These are phyloP conservation scores for Solanum bulbocastanum DNA, from an alignment of 257 asterid species.

Conservation along the genomic window DNA sequence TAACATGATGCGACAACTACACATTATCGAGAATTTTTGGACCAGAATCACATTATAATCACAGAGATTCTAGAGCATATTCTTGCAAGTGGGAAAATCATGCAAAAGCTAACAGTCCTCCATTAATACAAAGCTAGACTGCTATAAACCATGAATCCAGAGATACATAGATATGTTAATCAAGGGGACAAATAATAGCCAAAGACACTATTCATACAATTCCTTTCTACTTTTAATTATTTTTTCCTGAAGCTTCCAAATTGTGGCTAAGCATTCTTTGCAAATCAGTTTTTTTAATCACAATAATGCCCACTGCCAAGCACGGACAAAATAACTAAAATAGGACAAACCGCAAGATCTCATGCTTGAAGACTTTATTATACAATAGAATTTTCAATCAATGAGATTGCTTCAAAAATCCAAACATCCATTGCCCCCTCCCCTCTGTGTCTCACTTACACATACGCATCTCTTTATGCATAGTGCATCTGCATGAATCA, in stretches of 20 bases:
- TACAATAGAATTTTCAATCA: neutral
- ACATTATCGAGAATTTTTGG: neutral
- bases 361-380: neutral
- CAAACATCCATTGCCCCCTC: neutral
- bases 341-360: neutral
- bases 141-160: neutral
- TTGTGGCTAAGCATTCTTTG: neutral
- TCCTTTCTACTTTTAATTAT: neutral
- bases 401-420: neutral
- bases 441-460: neutral
- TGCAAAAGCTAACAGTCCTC: slow-evolving; percentile 26
- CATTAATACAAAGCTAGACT: neutral
- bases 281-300: neutral
- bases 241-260: neutral
- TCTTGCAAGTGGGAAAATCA: neutral
- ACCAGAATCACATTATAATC: neutral
- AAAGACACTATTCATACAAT: neutral
- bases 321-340: neutral
- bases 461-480: neutral
- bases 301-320: neutral
- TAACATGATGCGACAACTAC: slow-evolving; percentile 5
- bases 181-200: neutral
- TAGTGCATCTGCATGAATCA: neutral
- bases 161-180: neutral
- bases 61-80: neutral